Conservation (phyloP, 2,329 filamentous ascomycete species). For the Fusarium temperatum region DNA sequence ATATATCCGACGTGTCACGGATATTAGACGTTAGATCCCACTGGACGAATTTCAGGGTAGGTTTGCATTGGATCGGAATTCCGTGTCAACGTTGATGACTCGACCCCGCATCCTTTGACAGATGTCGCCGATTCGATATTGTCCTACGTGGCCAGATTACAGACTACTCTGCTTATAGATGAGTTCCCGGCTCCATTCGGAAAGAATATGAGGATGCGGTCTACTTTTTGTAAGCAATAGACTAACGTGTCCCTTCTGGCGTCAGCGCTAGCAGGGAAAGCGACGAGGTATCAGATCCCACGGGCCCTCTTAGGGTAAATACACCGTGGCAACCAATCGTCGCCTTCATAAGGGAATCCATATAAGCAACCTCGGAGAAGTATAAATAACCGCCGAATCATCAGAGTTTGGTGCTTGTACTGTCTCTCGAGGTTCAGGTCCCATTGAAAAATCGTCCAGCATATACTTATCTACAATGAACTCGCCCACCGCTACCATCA, state of each 20-base stretch:
- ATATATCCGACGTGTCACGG: neutral
- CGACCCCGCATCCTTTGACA: neutral
- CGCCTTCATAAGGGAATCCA: too few relatives aligned
- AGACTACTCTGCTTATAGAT: neutral
- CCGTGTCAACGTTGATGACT: neutral
- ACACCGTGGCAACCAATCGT: neutral
- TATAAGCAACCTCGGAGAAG: neutral
- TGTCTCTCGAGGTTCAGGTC: rapidly evolving
- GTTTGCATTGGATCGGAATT: neutral
- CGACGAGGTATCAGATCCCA: neutral
- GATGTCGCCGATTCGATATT: neutral
- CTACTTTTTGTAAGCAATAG: neutral
- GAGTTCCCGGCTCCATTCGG: neutral
- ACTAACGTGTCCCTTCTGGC: too few relatives aligned
- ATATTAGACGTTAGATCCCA: too few relatives aligned
- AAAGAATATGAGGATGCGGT: neutral
- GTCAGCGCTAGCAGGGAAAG: neutral
- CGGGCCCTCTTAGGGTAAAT: neutral
- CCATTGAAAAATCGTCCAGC: rapidly evolving
- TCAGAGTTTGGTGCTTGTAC: rapidly evolving
- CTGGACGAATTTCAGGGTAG: rapidly evolving
- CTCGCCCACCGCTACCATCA: constrained; percentile 2
- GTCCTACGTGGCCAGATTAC: too few relatives aligned
- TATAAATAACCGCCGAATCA: neutral
- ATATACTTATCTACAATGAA: neutral